Conservation (phyloP, 345 rosid species). For the Moricandia moricandioides region DNA sequence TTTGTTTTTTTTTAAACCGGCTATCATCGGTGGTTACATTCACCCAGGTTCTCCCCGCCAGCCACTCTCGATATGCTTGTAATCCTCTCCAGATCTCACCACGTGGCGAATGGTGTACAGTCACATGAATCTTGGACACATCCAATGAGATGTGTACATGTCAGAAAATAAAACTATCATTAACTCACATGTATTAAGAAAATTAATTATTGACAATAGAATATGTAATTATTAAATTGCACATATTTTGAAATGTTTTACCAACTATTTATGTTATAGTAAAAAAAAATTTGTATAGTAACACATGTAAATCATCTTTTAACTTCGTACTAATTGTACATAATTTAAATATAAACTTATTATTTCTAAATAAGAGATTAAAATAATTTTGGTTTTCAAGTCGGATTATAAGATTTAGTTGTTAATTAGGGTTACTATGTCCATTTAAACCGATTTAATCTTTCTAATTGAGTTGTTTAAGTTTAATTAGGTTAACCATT, state of each 20-base stretch:
- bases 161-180: neutral
- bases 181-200: neutral
- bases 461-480: too few relatives aligned
- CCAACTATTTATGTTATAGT: neutral
- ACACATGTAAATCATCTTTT: too few relatives aligned
- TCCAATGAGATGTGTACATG: constrained; percentile 19
- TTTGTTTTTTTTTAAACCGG: constrained; percentile 31
- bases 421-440: too few relatives aligned
- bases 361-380: too few relatives aligned
- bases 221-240: constrained; percentile 6
- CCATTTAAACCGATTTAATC: too few relatives aligned
- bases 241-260: neutral
- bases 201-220: neutral
- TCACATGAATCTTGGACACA: constrained; percentile 30
- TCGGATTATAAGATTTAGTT: too few relatives aligned
- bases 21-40: neutral
- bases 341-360: too few relatives aligned
- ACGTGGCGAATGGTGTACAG: constrained; percentile 33
- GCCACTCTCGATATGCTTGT: constrained; percentile 20
- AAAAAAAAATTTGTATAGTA: too few relatives aligned
- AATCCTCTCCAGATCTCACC: constrained; percentile 34
- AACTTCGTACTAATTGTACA: too few relatives aligned
- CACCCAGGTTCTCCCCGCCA: constrained; percentile 48
- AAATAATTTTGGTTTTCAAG: too few relatives aligned
- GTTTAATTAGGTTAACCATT: too few relatives aligned